Conservation (phyloP, 805 yeast species). For the Ogataea neopini region DNA sequence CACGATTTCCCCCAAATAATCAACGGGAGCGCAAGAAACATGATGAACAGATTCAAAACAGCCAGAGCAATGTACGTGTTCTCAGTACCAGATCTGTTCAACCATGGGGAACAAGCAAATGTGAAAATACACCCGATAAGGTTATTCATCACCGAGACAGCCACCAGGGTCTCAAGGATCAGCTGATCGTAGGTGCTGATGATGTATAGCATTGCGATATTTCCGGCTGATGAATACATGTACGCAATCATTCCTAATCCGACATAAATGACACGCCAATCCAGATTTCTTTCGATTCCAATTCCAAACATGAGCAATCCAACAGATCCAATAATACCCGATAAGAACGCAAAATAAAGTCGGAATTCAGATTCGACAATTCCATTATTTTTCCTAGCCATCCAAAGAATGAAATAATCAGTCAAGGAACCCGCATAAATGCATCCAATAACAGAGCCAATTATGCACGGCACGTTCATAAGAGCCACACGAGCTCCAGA, state of each 20-base stretch:
- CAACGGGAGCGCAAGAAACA: conserved; percentile 55
- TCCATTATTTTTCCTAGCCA: conserved; percentile 61
- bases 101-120: conserved; percentile 65
- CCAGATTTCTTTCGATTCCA: conserved; percentile 53
- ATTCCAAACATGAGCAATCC: conserved; percentile 67
- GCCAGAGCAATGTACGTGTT: conserved; percentile 65
- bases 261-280: conserved; percentile 55
- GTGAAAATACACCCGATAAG: conserved; percentile 65
- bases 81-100: conserved; percentile 54
- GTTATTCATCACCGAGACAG: conserved; percentile 63
- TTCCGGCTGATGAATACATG: conserved; percentile 69
- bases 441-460: conserved; percentile 68
- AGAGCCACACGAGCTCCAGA: conserved; percentile 64
- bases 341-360: conserved; percentile 54
- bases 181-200: conserved; percentile 69
- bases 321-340: conserved; percentile 59
- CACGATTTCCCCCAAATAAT: conserved; percentile 60
- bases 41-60: conserved; percentile 53
- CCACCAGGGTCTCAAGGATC: conserved; percentile 66
- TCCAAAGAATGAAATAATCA: conserved; percentile 64
- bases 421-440: conserved; percentile 63
- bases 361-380: conserved; percentile 66
- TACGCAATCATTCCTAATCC: conserved; percentile 67
- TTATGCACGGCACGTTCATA: conserved; percentile 72
- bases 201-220: conserved; percentile 62